Percentiles rank a stretch among this genome's conserved stretches.
Evolutionary conservation across 352 stramenopile species (phyloP).

Genomic region (Phytophthora citrophthora): DNA sequence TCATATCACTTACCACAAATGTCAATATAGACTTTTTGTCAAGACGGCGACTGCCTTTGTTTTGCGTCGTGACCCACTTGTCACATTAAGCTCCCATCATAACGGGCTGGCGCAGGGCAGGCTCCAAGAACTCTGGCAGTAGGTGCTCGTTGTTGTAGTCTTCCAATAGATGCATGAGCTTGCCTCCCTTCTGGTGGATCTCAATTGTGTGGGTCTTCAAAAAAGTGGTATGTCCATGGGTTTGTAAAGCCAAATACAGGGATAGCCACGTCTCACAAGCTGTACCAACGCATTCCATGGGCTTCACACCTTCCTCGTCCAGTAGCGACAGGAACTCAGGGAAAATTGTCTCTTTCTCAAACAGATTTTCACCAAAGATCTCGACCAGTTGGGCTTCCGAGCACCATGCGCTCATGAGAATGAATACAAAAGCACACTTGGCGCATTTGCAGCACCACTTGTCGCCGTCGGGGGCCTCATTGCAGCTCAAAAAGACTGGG

Average conservation of each 20-base stretch:
- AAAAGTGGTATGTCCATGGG: constrained; percentile 26
- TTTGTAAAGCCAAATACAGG: constrained; percentile 35
- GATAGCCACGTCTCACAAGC: constrained; percentile 43
- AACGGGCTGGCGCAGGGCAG: constrained; percentile 24
- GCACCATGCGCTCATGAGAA: constrained; percentile 48
- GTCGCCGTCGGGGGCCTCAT: constrained; percentile 39
- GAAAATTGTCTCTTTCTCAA: constrained; percentile 38
- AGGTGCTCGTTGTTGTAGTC: constrained; percentile 46
- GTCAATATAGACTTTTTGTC: constrained; percentile 15
- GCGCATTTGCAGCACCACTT: constrained; percentile 51
- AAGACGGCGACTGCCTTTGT: too few species aligned
- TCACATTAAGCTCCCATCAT: neutral
- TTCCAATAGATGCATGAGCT: constrained; percentile 33
- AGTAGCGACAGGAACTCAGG: constrained; percentile 35
- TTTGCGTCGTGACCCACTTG: neutral
- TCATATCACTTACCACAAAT: constrained; percentile 4
- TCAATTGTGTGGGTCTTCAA: constrained; percentile 23
- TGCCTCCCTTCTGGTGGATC: constrained; percentile 24
- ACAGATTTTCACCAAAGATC: constrained; percentile 46
- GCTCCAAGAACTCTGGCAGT: constrained; percentile 37
- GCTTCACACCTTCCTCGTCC: constrained; percentile 44
- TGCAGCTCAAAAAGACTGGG: constrained; percentile 52
- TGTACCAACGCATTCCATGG: constrained; percentile 53
- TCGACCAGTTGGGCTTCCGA: constrained; percentile 25
- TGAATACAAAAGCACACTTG: constrained; percentile 54